These are phyloP conservation scores for Monilinia laxa DNA, from an alignment of 2,329 filamentous ascomycete genomes.

Conservation along the genomic window DNA sequence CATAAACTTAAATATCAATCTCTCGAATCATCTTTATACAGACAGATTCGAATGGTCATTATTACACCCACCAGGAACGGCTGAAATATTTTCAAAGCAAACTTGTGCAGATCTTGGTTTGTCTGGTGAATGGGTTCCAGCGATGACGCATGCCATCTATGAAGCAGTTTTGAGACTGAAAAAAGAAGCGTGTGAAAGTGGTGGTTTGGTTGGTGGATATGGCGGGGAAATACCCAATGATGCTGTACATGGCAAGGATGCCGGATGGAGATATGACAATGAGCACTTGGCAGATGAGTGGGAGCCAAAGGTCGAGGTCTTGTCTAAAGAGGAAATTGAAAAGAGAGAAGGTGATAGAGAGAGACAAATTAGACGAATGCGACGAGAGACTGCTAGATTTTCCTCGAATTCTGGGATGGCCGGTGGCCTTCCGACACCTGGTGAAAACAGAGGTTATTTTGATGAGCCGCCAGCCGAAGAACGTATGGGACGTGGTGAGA, in stretches of 20 bases:
- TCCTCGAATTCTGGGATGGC: conserved; percentile 81
- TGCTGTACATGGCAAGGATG: conserved; percentile 75
- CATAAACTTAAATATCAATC: conserved; percentile 84
- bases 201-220: conserved; percentile 76
- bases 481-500: conserved; percentile 85
- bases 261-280: conserved; percentile 93
- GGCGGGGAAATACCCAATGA: conserved; percentile 81
- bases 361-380: conserved; percentile 79
- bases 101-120: conserved; percentile 92
- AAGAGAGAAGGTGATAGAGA: conserved; percentile 94
- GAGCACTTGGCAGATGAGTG: conserved; percentile 83
- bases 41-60: conserved; percentile 99
- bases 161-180: conserved; percentile 89
- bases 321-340: conserved; percentile 96
- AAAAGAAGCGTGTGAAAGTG: conserved; percentile 94
- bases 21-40: conserved; percentile 87
- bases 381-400: conserved; percentile 89
- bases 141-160: conserved; percentile 95
- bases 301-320: conserved; percentile 76
- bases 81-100: conserved; percentile 86
- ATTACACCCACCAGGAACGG: conserved; percentile 84
- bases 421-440: conserved; percentile 65
- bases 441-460: conserved; percentile 46
- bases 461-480: conserved; percentile 62
- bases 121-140: conserved; percentile 87